A percentile compares a stretch with the other conserved stretches of the same genome.
These are phyloP conservation scores for Ajuga chamaepitys DNA, from an alignment of 257 asterid species.

Conservation along the genomic window DNA sequence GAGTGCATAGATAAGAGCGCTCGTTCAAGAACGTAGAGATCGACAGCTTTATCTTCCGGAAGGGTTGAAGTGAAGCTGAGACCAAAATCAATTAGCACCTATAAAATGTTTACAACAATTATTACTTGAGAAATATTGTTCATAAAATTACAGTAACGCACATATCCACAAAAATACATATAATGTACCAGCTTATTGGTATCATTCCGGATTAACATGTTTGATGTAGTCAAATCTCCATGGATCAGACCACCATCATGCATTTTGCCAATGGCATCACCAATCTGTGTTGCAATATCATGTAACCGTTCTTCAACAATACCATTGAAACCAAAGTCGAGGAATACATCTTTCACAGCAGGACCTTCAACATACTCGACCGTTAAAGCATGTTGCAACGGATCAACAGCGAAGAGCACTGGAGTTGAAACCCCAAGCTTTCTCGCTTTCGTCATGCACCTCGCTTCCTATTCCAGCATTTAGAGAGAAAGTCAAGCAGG, in stretches of 20 bases:
- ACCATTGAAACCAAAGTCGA: slow-evolving; percentile 64
- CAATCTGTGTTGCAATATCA: slow-evolving; percentile 81
- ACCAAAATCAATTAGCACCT: slow-evolving; percentile 96
- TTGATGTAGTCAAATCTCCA: slow-evolving; percentile 98
- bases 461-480: slow-evolving; percentile 70
- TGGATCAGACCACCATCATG: slow-evolving; percentile 95
- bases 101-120: slow-evolving; percentile 4
- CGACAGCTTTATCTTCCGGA: slow-evolving; percentile 98
- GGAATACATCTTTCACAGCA: slow-evolving; percentile 76
- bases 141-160: not conserved
- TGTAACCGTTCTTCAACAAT: slow-evolving; percentile 51
- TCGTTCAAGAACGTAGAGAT: slow-evolving; percentile 91
- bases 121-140: not conserved
- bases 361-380: slow-evolving; percentile 82
- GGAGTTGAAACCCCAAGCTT: slow-evolving; percentile 87
- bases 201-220: slow-evolving; percentile 55
- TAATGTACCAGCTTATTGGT: slow-evolving; percentile 68
- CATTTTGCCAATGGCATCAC: slow-evolving; percentile 69
- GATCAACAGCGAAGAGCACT: slow-evolving; percentile 75
- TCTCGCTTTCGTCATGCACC: slow-evolving; percentile 89
- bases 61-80: slow-evolving; percentile 85
- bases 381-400: slow-evolving; percentile 56
- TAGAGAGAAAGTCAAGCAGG: slow-evolving; percentile 17
- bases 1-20: slow-evolving; percentile 96
- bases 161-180: not conserved